Evolutionary conservation across 208 protist genomes (phyloP), one percentile per base, ranked within the genome.

Genomic region (Crithidia fasciculata): DNA sequence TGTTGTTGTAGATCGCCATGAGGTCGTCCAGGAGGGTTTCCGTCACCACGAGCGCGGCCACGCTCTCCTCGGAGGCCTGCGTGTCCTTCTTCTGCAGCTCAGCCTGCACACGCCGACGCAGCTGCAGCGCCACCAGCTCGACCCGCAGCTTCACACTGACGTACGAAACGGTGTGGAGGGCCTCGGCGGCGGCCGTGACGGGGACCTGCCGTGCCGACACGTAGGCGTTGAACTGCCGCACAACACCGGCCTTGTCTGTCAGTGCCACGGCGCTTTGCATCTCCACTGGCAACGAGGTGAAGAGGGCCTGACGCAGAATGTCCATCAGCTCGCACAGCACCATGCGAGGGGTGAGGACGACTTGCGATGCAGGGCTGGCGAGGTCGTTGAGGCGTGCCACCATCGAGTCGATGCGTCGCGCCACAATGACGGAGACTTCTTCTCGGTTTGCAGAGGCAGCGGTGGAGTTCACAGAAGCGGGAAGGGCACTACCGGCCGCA

Each of bases 131-230:
- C 63, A 86, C 74, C 58, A 89, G 68, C 76, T 95, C 90, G 15
- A 91, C 59, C 18, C 84, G 83, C 50, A 95, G 81, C 73, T 91
- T 89, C 36, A 84, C 79, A 57, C 85, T 90, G 16, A 89, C 84
- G 67, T 85, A 93, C 41, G 81, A 73, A 0, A 89, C 69, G 13
- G 69, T 65, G 72, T 88, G 81, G 50, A 92, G 78, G 0, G 79
- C 81, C 69, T 90, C 83, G 36, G 84, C 74, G 5, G 88, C 78
- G 12, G 73, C 78, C 41, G 78, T 78, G 4, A 87, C 64, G 18
- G 86, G 87, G 41, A 91, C 76, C 13, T 61, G 68, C 36, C 90
- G 78, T 10, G 86, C 63, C 5, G 82, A 82, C 10, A 78, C 64
- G 19, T 79, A 82, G 40, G 61, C 36, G 45, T 58, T 65, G 53